Evolutionary conservation across 2,329 filamentous ascomycete species (phyloP).

Genomic region (Pyrenophora tritici-repentis): DNA sequence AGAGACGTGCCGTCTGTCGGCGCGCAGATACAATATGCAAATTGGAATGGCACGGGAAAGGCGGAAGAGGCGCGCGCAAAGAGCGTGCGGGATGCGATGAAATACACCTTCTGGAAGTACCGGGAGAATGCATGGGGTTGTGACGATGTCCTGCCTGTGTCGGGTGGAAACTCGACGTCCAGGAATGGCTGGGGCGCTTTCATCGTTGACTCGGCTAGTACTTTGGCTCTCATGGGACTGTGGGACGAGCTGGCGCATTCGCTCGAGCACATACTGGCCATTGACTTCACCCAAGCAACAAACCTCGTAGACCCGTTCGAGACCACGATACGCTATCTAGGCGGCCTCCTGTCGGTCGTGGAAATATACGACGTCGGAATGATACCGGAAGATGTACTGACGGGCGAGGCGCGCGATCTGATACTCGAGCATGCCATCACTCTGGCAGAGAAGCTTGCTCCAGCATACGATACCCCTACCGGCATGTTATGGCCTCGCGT

Average conservation of each 20-base stretch:
- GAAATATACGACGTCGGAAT: constrained; percentile 51
- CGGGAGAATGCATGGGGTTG: constrained; percentile 48
- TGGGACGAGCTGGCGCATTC: constrained; percentile 50
- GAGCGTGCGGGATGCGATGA: constrained; percentile 47
- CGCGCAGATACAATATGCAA: constrained; percentile 40
- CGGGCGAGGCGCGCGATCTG: constrained; percentile 35
- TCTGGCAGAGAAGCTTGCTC: constrained; percentile 46
- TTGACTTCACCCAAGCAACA: constrained; percentile 44
- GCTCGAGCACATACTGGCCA: constrained; percentile 46
- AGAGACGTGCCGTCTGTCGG: constrained; percentile 20
- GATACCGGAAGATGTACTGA: constrained; percentile 42
- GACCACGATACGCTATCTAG: constrained; percentile 50
- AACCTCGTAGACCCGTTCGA: constrained; percentile 50
- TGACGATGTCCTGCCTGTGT: constrained; percentile 49
- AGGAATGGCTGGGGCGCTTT: constrained; percentile 52
- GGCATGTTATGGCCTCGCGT: constrained; percentile 54
- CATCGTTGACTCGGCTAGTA: constrained; percentile 50
- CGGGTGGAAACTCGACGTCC: constrained; percentile 41
- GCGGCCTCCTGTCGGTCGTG: constrained; percentile 47
- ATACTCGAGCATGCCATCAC: constrained; percentile 47
- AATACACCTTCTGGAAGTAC: constrained; percentile 49
- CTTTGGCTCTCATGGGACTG: constrained; percentile 49
- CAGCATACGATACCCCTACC: constrained; percentile 49
- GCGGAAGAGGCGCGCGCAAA: constrained; percentile 43
- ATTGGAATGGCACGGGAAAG: constrained; percentile 44